A percentile compares a stretch with the other conserved stretches of the same genome.
These are phyloP conservation scores for Sistotremastrum suecicum DNA, from an alignment of 768 basidiomycete species.

Conservation along the genomic window DNA sequence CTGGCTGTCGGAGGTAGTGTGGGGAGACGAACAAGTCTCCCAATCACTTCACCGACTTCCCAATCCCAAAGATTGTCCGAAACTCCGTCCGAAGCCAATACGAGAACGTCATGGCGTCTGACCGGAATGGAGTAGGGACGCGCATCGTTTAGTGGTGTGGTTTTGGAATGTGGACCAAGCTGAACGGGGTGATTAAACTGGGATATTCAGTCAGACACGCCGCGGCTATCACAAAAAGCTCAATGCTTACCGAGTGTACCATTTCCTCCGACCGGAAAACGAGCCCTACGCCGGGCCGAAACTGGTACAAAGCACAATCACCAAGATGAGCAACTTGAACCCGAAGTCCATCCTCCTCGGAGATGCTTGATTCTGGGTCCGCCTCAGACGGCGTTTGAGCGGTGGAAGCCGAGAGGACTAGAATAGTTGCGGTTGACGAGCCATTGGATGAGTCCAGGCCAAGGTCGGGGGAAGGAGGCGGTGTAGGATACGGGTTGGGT, in stretches of 20 bases:
- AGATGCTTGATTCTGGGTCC: neutral
- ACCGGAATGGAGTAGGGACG: constrained; percentile 60
- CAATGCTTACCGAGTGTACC: constrained; percentile 56
- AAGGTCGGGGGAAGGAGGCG: constrained; percentile 7
- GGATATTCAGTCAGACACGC: constrained; percentile 9
- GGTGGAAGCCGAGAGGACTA: neutral
- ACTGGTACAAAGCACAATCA: constrained; percentile 78
- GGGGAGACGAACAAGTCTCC: constrained; percentile 14
- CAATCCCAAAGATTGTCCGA: constrained; percentile 84
- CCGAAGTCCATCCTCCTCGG: constrained; percentile 32
- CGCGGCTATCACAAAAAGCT: constrained; percentile 14
- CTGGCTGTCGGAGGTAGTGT: no score
- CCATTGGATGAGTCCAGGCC: constrained; percentile 5
- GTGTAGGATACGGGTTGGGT: no score
- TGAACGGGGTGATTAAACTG: constrained; percentile 53
- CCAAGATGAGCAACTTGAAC: constrained; percentile 77
- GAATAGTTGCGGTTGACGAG: neutral
- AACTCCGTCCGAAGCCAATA: constrained; percentile 70
- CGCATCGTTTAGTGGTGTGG: constrained; percentile 47
- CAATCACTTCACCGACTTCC: constrained; percentile 72
- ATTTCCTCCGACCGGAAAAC: constrained; percentile 85
- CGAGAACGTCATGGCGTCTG: constrained; percentile 56
- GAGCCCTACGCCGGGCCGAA: constrained; percentile 56
- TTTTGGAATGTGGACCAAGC: constrained; percentile 46
- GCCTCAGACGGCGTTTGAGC: no score